Conservation (phyloP, 495 filamentous ascomycete species). For the Beverwykella pulmonaria region DNA sequence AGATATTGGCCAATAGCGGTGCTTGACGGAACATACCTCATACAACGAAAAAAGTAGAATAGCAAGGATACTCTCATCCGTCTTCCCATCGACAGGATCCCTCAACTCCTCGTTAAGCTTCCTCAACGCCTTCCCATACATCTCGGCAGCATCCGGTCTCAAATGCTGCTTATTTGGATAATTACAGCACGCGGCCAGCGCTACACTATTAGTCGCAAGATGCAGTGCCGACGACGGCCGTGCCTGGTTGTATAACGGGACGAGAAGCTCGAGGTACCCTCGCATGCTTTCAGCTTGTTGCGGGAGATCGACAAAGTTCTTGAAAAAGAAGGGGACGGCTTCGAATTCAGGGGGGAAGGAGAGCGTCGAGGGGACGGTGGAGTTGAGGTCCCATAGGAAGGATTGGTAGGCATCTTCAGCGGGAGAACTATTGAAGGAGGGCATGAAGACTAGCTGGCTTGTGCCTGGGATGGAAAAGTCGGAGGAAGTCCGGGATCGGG, state of each 20-base stretch:
- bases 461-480: background rate
- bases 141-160: constrained; percentile 25
- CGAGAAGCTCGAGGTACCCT: constrained; percentile 40
- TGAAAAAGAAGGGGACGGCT: constrained; percentile 44
- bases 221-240: constrained; percentile 39
- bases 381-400: constrained; percentile 28
- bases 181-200: constrained; percentile 37
- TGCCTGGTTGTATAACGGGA: constrained; percentile 39
- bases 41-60: constrained; percentile 43
- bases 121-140: constrained; percentile 40
- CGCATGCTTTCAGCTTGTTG: constrained; percentile 38
- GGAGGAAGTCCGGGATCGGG: constrained; percentile 4
- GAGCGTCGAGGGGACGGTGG: constrained; percentile 21
- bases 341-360: constrained; percentile 31
- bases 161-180: constrained; percentile 39
- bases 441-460: constrained; percentile 10
- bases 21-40: constrained; percentile 38
- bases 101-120: constrained; percentile 36
- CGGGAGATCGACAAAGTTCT: constrained; percentile 42
- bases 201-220: constrained; percentile 41
- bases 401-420: constrained; percentile 21
- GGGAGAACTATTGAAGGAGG: constrained; percentile 4
- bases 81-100: constrained; percentile 35
- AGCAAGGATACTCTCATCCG: constrained; percentile 40
- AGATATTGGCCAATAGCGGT: too few relatives aligned